A percentile compares a stretch with the other conserved stretches of the same genome.
Evolutionary conservation across 345 rosid genomes (phyloP).

Genomic region (Gossypium arboreum): DNA sequence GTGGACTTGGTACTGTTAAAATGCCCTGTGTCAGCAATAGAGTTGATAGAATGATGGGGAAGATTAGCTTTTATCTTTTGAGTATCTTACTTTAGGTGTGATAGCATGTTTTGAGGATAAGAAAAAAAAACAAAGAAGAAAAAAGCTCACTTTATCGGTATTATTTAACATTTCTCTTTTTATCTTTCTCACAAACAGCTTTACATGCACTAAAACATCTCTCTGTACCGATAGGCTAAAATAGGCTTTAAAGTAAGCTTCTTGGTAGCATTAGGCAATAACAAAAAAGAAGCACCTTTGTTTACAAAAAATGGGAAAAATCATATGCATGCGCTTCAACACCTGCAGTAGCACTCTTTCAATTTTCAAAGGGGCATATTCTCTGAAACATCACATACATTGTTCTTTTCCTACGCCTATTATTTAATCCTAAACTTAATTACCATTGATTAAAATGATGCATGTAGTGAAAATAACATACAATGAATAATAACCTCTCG

Average conservation of each 20-base stretch:
- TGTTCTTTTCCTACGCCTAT: background rate
- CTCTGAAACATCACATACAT: background rate
- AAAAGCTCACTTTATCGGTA: background rate
- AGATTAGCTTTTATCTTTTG: conserved; percentile 3
- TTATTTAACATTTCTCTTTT: conserved; percentile 1
- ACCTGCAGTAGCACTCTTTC: background rate
- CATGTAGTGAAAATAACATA: conserved; percentile 5
- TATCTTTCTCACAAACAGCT: background rate
- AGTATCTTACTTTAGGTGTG: background rate
- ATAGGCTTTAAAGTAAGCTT: background rate
- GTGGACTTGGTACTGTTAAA: background rate
- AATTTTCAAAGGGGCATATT: conserved; percentile 3
- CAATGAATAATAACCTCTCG: background rate
- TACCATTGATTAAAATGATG: background rate
- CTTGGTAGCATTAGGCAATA: background rate
- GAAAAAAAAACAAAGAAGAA: background rate
- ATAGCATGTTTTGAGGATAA: conserved; percentile 1
- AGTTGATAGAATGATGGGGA: background rate
- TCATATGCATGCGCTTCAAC: conserved; percentile 5
- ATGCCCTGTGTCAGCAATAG: background rate
- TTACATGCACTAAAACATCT: background rate
- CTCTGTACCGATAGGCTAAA: background rate
- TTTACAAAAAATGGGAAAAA: background rate
- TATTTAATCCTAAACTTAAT: background rate
- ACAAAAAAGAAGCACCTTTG: background rate